Conservation (phyloP, 2,329 filamentous ascomycete genomes). For the Colletotrichum agaves region DNA sequence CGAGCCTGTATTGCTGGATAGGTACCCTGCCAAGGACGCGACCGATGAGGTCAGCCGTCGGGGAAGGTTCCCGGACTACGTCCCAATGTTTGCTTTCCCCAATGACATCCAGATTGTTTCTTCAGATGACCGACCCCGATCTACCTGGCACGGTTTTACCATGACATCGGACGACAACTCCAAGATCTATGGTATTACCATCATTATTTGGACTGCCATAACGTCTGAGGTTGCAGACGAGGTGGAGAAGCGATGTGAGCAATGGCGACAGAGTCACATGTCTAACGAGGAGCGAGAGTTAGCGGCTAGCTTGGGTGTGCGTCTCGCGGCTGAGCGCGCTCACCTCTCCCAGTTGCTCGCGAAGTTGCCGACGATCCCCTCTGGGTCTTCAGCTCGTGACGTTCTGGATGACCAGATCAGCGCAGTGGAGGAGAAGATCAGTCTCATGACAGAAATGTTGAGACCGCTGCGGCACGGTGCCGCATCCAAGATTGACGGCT, state of each 20-base stretch:
- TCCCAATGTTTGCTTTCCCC: constrained; percentile 99
- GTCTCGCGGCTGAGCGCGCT: constrained; percentile 86
- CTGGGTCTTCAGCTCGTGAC: constrained; percentile 84
- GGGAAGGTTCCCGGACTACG: constrained; percentile 93
- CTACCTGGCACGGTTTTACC: constrained; percentile 99
- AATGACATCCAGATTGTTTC: constrained; percentile 98
- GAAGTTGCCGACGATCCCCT: constrained; percentile 81
- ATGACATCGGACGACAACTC: constrained; percentile 96
- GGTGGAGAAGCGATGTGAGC: constrained; percentile 83
- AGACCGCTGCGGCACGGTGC: constrained; percentile 92
- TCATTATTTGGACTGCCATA: constrained; percentile 93
- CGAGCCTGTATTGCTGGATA: constrained; percentile 94
- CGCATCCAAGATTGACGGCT: constrained; percentile 94
- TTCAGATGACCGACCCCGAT: constrained; percentile 89
- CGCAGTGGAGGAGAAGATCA: constrained; percentile 95
- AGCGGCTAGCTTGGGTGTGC: constrained; percentile 88
- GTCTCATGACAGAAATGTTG: constrained; percentile 94
- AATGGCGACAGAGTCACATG: constrained; percentile 88
- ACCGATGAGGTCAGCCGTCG: constrained; percentile 82
- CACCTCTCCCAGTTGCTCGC: constrained; percentile 90
- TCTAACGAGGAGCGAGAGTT: constrained; percentile 90
- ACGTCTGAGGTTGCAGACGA: constrained; percentile 85
- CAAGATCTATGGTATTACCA: constrained; percentile 89
- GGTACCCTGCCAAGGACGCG: constrained; percentile 87
- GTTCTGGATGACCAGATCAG: constrained; percentile 93